Evolutionary conservation across 768 basidiomycete species (phyloP).

Genomic region (Neoboletus magnificus): DNA sequence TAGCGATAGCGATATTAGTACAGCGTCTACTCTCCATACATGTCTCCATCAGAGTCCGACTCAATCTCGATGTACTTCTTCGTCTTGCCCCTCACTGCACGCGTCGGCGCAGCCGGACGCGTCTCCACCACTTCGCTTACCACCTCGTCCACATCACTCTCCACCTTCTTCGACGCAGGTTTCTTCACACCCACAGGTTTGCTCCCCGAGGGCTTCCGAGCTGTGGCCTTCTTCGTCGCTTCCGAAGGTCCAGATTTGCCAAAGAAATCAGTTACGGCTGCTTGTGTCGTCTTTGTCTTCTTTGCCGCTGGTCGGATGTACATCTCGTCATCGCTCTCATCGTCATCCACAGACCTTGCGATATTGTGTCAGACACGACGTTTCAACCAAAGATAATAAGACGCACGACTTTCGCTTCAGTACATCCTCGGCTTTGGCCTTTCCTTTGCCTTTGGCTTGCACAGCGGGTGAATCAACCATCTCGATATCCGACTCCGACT

Average conservation of each 20-base stretch:
- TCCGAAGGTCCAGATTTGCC: constrained; percentile 40
- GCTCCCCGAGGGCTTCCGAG: constrained; percentile 54
- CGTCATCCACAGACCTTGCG: constrained; percentile 31
- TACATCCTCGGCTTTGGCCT: constrained; percentile 35
- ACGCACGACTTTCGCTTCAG: constrained; percentile 71
- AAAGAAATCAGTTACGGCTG: constrained; percentile 60
- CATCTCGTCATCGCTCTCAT: constrained; percentile 43
- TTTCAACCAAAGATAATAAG: neutral
- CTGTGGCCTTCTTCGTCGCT: constrained; percentile 38
- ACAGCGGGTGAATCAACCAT: constrained; percentile 23
- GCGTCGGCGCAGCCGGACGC: constrained; percentile 41
- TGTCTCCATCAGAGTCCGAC: constrained; percentile 46
- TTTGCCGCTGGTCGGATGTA: constrained; percentile 48
- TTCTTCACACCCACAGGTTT: constrained; percentile 60
- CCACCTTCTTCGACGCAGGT: constrained; percentile 37
- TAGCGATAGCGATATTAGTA: neutral
- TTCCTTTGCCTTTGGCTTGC: constrained; percentile 42
- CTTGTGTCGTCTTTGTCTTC: constrained; percentile 13
- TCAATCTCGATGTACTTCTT: constrained; percentile 65
- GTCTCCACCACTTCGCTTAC: constrained; percentile 43
- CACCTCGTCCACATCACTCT: constrained; percentile 44
- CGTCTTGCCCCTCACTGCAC: constrained; percentile 45
- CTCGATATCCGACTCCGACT: constrained; percentile 40
- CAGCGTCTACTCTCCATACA: constrained; percentile 40
- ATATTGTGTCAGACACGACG: constrained; percentile 6